Percentiles rank a stretch among this genome's conserved stretches.
These are phyloP conservation scores for Trapa bicornis DNA, from an alignment of 345 rosid genomes.

Conservation along the genomic window DNA sequence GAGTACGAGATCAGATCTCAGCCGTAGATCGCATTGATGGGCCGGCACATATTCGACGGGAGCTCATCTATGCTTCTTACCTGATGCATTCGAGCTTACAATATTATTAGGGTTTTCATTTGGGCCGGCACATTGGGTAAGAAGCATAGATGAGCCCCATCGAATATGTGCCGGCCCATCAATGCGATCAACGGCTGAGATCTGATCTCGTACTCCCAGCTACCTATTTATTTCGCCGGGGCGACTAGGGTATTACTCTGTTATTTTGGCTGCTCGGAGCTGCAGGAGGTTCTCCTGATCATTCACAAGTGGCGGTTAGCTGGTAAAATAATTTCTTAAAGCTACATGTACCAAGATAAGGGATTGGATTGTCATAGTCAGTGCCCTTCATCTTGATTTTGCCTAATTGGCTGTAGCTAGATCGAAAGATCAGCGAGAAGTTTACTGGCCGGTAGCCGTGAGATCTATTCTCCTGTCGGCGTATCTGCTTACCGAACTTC, in stretches of 20 bases:
- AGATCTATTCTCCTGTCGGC: conserved; percentile 26
- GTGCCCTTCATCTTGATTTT: conserved; percentile 41
- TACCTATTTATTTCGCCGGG: background rate
- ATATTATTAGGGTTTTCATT: background rate
- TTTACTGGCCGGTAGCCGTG: conserved; percentile 71
- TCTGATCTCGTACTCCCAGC: background rate
- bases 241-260: background rate
- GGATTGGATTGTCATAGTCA: conserved; percentile 13
- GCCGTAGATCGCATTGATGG: background rate
- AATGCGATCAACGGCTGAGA: background rate
- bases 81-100: too few species aligned
- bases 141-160: background rate
- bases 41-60: background rate
- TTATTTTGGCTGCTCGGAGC: background rate
- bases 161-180: background rate
- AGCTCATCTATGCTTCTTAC: too few species aligned
- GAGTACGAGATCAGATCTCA: background rate
- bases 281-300: too few species aligned
- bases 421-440: conserved; percentile 26
- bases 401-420: conserved; percentile 69
- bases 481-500: conserved; percentile 87
- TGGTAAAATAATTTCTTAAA: background rate
- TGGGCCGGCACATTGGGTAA: background rate
- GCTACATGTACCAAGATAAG: conserved; percentile 74
- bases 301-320: background rate